phyloP scores from a whole-genome alignment of 371 early-diverging fungal genomes.

The Circinella minor region DNA sequence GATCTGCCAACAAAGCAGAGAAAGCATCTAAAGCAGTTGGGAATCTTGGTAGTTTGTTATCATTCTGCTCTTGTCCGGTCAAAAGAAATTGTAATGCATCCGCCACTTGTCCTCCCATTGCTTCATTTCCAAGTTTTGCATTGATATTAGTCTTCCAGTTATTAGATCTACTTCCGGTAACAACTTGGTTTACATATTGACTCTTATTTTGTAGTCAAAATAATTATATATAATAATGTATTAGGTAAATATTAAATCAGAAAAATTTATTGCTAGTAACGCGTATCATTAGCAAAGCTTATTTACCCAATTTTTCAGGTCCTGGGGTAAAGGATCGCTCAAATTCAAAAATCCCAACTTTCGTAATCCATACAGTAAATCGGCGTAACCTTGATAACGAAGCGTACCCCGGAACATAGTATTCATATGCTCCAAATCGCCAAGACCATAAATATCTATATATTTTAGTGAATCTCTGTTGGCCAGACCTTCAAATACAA shows the following conservation, averaged over 20 bases:
- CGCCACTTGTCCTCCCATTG: constrained; percentile 44
- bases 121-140: constrained; percentile 49
- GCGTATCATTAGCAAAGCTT: too few relatives aligned
- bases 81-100: constrained; percentile 41
- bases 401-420: constrained; percentile 90
- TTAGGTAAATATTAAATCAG: too few relatives aligned
- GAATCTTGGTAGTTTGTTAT: constrained; percentile 6
- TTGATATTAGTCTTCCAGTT: constrained; percentile 22
- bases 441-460: constrained; percentile 67
- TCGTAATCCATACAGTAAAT: constrained; percentile 64
- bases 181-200: constrained; percentile 9
- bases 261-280: too few relatives aligned
- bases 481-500: constrained; percentile 84
- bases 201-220: background rate
- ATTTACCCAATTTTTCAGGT: constrained; percentile 54
- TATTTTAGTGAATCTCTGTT: constrained; percentile 82
- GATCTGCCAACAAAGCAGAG: constrained; percentile 71
- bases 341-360: constrained; percentile 60
- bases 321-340: constrained; percentile 29
- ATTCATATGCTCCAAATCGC: constrained; percentile 69
- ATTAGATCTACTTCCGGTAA: constrained; percentile 1
- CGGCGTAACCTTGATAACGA: constrained; percentile 79
- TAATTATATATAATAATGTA: too few relatives aligned
- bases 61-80: constrained; percentile 2
- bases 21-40: constrained; percentile 71